Evolutionary conservation across 805 yeast species (phyloP), one percentile per base, ranked within the genome.

Genomic region (Cephaloascus fragrans): DNA sequence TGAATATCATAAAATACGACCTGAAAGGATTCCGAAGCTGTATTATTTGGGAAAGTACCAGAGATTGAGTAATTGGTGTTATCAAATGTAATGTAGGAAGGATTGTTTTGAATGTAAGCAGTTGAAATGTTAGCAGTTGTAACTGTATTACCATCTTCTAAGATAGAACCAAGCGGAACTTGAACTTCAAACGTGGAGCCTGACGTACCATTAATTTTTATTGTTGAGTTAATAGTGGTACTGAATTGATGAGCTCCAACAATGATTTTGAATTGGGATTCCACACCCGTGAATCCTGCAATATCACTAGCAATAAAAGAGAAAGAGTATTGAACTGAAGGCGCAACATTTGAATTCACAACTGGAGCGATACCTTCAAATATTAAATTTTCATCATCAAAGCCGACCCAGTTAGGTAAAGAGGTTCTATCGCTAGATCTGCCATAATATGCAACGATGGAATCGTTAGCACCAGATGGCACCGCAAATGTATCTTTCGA

Each of bases 161-260:
- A 74, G 23, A 90, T 76, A 38, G 71, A 63, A 26, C 75, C 57
- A 35, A 83, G 53, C 1, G 96, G 96, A 18, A 88, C 62, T 2
- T 66, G 55, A 42, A 75, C 69, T 19, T 67, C 51, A 48, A 90
- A 69, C 1, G 57, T 49, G 26, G 74, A 70, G 36, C 77, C 76
- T 18, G 70, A 72, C 4, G 93, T 81, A 2, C 87, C 89, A 48
- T 84, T 83, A 41, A 84, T 66, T 18, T 67, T 57, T 20, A 76
- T 59, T 2, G 76, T 68, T 36, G 71, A 69, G 42, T 83, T 74
- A 31, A 77, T 53, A 18, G 79, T 66, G 1, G 93, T 80, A 31
- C 87, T 71, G 45, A 93, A 69, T 44, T 75, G 80, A 56, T 93
- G 96, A 8, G 94, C 96, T 33, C 98, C 98, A 29, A 90, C 82